These are phyloP conservation scores for Fistulinella cinereoalba DNA, from an alignment of 1,284 basidiomycete species.

Conservation along the genomic window DNA sequence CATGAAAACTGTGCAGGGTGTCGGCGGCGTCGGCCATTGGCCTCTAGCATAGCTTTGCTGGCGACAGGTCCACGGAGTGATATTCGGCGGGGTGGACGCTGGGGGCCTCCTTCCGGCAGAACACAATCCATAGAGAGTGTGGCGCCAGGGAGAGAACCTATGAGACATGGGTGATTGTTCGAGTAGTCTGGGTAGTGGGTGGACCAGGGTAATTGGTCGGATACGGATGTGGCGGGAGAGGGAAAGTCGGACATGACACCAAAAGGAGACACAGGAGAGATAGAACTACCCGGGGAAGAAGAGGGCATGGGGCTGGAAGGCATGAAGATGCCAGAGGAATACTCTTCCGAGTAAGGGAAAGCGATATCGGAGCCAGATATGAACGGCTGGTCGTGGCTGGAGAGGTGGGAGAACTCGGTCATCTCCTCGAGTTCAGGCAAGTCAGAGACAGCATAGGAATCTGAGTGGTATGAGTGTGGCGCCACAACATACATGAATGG, in stretches of 20 bases:
- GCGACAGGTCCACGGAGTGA: conserved; percentile 24
- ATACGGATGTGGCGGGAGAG: conserved; percentile 25
- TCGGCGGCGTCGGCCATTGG: conserved; percentile 31
- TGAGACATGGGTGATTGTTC: background rate
- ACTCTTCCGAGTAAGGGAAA: conserved; percentile 7
- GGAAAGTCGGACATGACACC: conserved; percentile 18
- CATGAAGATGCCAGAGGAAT: conserved; percentile 7
- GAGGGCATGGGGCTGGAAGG: conserved; percentile 22
- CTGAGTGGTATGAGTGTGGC: conserved; percentile 18
- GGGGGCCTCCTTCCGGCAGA: background rate
- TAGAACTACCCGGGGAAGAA: conserved; percentile 26
- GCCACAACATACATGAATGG: background rate
- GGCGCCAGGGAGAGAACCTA: conserved; percentile 2
- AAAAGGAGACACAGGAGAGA: conserved; percentile 22
- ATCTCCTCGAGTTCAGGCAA: conserved; percentile 20
- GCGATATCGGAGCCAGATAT: conserved; percentile 10
- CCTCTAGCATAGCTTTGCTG: conserved; percentile 34
- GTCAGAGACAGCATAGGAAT: conserved; percentile 2
- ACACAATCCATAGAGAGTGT: background rate
- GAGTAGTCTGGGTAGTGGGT: conserved; percentile 9
- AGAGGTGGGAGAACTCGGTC: conserved; percentile 20
- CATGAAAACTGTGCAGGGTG: conserved; percentile 26
- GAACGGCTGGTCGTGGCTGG: background rate
- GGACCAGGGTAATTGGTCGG: conserved; percentile 3
- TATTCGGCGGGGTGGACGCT: too few species aligned